A percentile compares a stretch with the other conserved stretches of the same genome.
phyloP scores from a whole-genome alignment of 345 rosid species.

The Crucihimalaya himalaica region DNA sequence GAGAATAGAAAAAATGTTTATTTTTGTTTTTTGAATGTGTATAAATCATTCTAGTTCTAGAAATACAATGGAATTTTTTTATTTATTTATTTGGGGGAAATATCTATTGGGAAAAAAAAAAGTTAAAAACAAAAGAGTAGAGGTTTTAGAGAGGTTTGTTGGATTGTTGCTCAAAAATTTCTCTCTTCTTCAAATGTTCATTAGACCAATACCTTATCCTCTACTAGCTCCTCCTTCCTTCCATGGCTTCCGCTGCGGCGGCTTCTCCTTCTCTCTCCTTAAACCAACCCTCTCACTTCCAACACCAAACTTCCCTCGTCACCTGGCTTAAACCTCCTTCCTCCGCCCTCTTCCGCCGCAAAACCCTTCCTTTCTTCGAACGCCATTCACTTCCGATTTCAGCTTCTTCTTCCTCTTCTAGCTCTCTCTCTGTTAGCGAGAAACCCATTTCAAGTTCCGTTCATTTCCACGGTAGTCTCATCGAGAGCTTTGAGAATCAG shows the following conservation, averaged over 20 bases:
- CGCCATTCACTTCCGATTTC: conserved; percentile 31
- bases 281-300: conserved; percentile 47
- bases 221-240: conserved; percentile 34
- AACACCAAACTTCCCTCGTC: conserved; percentile 38
- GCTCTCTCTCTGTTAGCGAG: conserved; percentile 45
- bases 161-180: background rate
- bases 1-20: no score
- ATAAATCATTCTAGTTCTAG: background rate
- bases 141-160: conserved; percentile 61
- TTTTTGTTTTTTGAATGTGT: no score
- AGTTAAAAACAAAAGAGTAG: conserved; percentile 29
- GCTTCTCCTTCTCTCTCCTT: conserved; percentile 43
- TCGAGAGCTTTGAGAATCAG: conserved; percentile 49
- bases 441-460: conserved; percentile 34
- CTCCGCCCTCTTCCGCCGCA: conserved; percentile 45
- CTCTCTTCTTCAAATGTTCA: conserved; percentile 35
- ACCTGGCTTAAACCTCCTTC: conserved; percentile 43
- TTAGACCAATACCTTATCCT: conserved; percentile 37
- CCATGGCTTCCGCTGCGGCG: conserved; percentile 54
- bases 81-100: background rate
- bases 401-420: conserved; percentile 42
- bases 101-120: background rate
- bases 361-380: conserved; percentile 45
- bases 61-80: background rate
- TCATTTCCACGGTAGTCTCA: conserved; percentile 46